phyloP scores from a whole-genome alignment of 345 rosid species.

The Pelargonium nanum region DNA sequence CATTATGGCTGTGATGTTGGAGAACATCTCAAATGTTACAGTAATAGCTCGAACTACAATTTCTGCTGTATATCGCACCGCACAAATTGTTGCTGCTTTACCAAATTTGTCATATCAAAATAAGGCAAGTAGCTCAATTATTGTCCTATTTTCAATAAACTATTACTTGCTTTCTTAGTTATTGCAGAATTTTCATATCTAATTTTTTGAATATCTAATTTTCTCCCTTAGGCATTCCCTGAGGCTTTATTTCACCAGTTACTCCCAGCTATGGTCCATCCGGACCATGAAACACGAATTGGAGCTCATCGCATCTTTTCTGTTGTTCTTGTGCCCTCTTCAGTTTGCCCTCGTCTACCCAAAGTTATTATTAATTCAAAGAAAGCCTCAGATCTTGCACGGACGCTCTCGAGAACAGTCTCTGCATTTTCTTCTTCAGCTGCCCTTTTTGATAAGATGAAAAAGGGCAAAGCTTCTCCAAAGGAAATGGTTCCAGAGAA shows the following conservation, averaged over 20 bases:
- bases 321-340: constrained; percentile 86
- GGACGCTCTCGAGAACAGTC: constrained; percentile 84
- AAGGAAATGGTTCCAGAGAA: constrained; percentile 24
- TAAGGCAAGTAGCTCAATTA: constrained; percentile 42
- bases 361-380: constrained; percentile 28
- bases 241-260: constrained; percentile 92
- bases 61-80: constrained; percentile 77
- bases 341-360: constrained; percentile 56
- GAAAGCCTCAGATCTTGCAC: constrained; percentile 49
- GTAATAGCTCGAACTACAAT: constrained; percentile 70
- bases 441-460: constrained; percentile 89
- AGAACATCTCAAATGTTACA: constrained; percentile 68
- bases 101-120: constrained; percentile 73
- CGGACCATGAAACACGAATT: constrained; percentile 82
- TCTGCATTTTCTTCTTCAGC: constrained; percentile 98
- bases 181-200: constrained; percentile 1
- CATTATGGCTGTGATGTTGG: constrained; percentile 81
- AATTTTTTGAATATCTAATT: constrained; percentile 6
- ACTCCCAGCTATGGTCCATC: constrained; percentile 91
- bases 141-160: neutral
- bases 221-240: constrained; percentile 60
- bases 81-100: constrained; percentile 76
- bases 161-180: neutral
- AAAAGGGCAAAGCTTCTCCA: constrained; percentile 36
- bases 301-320: constrained; percentile 92